Conservation (phyloP, 225 moss, liverwort and hornwort species). For the Physcomitrium patens region DNA sequence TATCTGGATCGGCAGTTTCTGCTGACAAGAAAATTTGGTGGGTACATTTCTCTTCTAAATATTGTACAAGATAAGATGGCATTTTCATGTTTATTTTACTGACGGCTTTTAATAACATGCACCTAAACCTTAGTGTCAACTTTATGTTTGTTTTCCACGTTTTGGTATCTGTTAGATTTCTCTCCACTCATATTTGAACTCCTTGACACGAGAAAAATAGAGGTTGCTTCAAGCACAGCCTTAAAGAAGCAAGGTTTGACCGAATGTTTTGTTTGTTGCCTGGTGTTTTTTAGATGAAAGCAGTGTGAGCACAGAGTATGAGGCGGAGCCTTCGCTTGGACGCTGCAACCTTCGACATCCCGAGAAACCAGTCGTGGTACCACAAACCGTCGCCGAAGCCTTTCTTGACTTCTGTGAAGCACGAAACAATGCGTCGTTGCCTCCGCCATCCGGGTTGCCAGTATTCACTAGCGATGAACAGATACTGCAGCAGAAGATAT, state of each 20-base stretch:
- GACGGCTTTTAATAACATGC: too few relatives aligned
- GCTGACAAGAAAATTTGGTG: conserved; percentile 41
- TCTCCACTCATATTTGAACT: too few relatives aligned
- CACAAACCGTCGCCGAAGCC: conserved; percentile 27
- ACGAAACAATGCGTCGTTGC: neutral
- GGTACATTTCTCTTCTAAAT: neutral
- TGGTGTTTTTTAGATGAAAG: conserved; percentile 24
- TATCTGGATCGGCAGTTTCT: conserved; percentile 45
- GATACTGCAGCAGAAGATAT: conserved; percentile 33
- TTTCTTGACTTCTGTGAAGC: conserved; percentile 37
- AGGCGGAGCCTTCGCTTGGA: conserved; percentile 35
- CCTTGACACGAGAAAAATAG: too few relatives aligned
- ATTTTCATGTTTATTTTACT: neutral
- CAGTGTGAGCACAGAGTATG: conserved; percentile 17
- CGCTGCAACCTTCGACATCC: conserved; percentile 30
- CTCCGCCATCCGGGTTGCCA: neutral
- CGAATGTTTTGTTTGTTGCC: too few relatives aligned
- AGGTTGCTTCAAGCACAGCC: too few relatives aligned
- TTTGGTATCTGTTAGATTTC: too few relatives aligned
- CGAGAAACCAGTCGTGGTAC: neutral
- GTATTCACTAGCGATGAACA: neutral
- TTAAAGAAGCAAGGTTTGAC: too few relatives aligned
- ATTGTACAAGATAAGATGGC: rapidly evolving
- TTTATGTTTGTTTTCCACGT: too few relatives aligned
- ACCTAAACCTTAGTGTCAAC: too few relatives aligned